Evolutionary conservation across 2,329 filamentous ascomycete species (phyloP).

Genomic region (Fusarium camptoceras): DNA sequence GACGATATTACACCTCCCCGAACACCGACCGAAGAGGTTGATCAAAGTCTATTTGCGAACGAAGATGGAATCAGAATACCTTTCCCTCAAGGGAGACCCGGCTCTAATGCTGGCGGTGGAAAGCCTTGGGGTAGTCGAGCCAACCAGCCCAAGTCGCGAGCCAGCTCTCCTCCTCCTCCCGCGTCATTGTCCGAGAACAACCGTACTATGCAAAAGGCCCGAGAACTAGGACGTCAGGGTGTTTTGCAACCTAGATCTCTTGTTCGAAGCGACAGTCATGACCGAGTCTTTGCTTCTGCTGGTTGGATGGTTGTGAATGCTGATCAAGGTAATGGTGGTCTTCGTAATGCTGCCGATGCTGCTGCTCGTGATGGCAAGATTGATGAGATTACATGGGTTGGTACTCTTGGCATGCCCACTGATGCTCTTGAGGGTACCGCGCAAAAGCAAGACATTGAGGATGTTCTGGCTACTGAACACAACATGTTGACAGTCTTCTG

Average conservation of each 20-base stretch:
- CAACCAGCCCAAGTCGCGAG: slow-evolving; percentile 83
- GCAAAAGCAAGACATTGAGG: slow-evolving; percentile 85
- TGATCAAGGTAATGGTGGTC: slow-evolving; percentile 91
- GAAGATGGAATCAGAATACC: slow-evolving; percentile 69
- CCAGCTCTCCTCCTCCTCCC: slow-evolving; percentile 79
- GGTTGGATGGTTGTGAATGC: slow-evolving; percentile 86
- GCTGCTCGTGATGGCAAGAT: slow-evolving; percentile 76
- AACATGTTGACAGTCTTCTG: slow-evolving; percentile 87
- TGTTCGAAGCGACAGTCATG: slow-evolving; percentile 71
- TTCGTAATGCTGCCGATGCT: slow-evolving; percentile 88
- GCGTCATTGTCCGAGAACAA: slow-evolving; percentile 79
- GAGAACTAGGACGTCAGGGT: slow-evolving; percentile 67
- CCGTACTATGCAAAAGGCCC: slow-evolving; percentile 67
- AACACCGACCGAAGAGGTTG: slow-evolving; percentile 62
- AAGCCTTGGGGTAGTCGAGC: slow-evolving; percentile 80
- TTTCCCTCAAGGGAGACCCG: slow-evolving; percentile 62
- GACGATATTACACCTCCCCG: slow-evolving; percentile 66
- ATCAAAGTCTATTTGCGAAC: slow-evolving; percentile 64
- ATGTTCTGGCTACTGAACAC: slow-evolving; percentile 82
- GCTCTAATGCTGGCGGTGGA: slow-evolving; percentile 75
- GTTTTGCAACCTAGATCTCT: slow-evolving; percentile 65
- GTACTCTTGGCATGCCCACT: slow-evolving; percentile 92
- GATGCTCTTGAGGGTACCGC: slow-evolving; percentile 81
- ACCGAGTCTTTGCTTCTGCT: slow-evolving; percentile 78
- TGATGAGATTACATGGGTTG: slow-evolving; percentile 87